phyloP scores from a whole-genome alignment of 1,284 basidiomycete genomes.

The Testicularia cyperi region DNA sequence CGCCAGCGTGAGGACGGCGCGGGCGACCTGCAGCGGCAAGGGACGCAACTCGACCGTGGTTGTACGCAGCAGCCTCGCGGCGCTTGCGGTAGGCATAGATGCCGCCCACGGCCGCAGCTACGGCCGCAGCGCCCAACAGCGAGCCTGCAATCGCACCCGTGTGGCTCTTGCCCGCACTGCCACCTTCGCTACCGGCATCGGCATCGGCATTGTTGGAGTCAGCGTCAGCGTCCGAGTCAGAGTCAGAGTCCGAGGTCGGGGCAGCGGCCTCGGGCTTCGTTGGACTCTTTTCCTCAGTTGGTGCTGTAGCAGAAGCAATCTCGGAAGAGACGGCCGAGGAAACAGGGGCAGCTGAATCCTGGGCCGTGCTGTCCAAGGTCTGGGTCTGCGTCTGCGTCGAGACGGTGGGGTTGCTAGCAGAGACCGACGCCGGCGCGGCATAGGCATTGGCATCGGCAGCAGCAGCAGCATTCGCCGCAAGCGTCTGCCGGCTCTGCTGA shows the following conservation, averaged over 20 bases:
- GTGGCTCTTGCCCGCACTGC: constrained; percentile 2
- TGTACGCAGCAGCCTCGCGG: constrained; percentile 32
- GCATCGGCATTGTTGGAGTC: background rate
- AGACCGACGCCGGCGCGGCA: too few species aligned
- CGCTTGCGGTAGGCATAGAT: constrained; percentile 55
- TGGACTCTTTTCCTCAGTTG: too few species aligned
- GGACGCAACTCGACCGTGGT: constrained; percentile 10
- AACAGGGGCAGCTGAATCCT: too few species aligned
- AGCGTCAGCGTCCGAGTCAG: background rate
- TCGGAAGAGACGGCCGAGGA: background rate
- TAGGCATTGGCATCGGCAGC: background rate
- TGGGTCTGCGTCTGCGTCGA: too few species aligned
- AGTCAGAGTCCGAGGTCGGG: constrained; percentile 2
- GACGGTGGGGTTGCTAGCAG: too few species aligned
- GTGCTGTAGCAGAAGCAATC: background rate
- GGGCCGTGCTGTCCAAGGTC: too few species aligned
- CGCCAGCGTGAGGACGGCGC: too few species aligned
- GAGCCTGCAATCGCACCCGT: constrained; percentile 49
- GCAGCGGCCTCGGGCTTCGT: constrained; percentile 13
- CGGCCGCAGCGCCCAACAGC: constrained; percentile 51
- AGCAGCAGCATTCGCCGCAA: constrained; percentile 2
- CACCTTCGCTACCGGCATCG: too few species aligned
- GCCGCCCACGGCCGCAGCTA: constrained; percentile 50
- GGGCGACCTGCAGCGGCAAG: constrained; percentile 14
- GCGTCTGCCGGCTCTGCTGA: constrained; percentile 14